These are phyloP conservation scores for Fusarium ramigenum DNA, from an alignment of 2,329 filamentous ascomycete species.

Conservation along the genomic window DNA sequence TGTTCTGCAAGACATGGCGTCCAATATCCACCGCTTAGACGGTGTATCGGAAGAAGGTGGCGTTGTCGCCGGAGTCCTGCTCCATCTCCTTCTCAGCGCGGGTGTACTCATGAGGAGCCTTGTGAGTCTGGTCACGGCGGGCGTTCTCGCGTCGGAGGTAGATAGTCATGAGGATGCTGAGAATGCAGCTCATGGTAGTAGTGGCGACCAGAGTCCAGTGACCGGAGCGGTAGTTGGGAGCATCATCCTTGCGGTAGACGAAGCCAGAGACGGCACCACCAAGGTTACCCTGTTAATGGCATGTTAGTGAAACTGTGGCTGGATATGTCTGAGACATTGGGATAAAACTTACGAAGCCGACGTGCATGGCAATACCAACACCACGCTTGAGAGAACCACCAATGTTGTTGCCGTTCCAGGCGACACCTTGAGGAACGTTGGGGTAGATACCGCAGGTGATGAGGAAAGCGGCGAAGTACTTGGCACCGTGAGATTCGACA, in stretches of 20 bases:
- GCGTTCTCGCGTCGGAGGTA: slow-evolving; percentile 67
- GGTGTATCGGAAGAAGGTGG: slow-evolving; percentile 65
- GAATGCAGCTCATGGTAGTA: slow-evolving; percentile 61
- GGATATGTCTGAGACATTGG: not conserved
- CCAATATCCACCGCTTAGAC: slow-evolving; percentile 47
- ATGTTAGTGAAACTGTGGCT: slow-evolving; percentile 29
- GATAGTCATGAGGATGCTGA: slow-evolving; percentile 64
- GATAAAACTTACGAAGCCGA: slow-evolving; percentile 52
- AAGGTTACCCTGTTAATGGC: slow-evolving; percentile 47
- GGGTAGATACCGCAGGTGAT: slow-evolving; percentile 56
- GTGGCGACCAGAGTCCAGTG: slow-evolving; percentile 67
- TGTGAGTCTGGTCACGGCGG: slow-evolving; percentile 59
- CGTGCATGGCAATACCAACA: slow-evolving; percentile 65
- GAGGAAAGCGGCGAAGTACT: slow-evolving; percentile 60
- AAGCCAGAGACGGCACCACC: slow-evolving; percentile 49
- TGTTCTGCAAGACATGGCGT: slow-evolving; percentile 31
- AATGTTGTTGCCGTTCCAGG: slow-evolving; percentile 70
- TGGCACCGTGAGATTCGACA: slow-evolving; percentile 50
- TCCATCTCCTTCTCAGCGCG: slow-evolving; percentile 62
- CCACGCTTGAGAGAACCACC: slow-evolving; percentile 63
- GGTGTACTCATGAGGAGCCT: slow-evolving; percentile 60
- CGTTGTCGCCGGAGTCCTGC: slow-evolving; percentile 65
- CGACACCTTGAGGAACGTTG: slow-evolving; percentile 64
- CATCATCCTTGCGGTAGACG: slow-evolving; percentile 52
- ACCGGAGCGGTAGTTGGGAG: slow-evolving; percentile 65